Evolutionary conservation across 345 rosid genomes (phyloP).

Genomic region (Pugionium cornutum): DNA sequence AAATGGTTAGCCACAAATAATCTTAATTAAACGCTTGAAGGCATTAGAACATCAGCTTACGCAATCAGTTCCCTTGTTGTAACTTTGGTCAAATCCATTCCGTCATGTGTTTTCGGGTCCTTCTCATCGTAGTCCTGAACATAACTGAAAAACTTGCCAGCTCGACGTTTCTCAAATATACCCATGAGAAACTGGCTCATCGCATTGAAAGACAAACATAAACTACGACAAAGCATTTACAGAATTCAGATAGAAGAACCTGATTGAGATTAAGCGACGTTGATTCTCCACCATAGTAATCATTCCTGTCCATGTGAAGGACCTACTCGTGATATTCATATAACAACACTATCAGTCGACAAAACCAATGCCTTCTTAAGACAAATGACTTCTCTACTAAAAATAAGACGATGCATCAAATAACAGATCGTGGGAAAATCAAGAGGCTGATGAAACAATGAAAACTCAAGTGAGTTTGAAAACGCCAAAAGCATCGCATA

Average conservation of each 20-base stretch:
- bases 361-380: neutral
- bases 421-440: neutral
- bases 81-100: conserved; percentile 72
- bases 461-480: neutral
- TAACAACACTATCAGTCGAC: conserved; percentile 2
- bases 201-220: conserved; percentile 15
- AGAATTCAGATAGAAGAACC: conserved; percentile 42
- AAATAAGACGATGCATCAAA: neutral
- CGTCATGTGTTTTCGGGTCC: conserved; percentile 94
- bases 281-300: conserved; percentile 89
- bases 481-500: conserved; percentile 5
- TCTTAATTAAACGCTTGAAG: neutral
- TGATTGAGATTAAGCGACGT: conserved; percentile 79
- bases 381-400: neutral
- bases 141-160: conserved; percentile 90
- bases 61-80: conserved; percentile 82
- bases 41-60: conserved; percentile 43
- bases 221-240: neutral
- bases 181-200: conserved; percentile 81
- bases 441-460: conserved; percentile 2
- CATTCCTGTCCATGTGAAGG: conserved; percentile 8
- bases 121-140: conserved; percentile 84
- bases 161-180: conserved; percentile 87
- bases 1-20: conserved; percentile 24
- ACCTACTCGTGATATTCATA: conserved; percentile 45